A percentile compares a stretch with the other conserved stretches of the same genome.
Evolutionary conservation across 1,284 basidiomycete genomes (phyloP).

Genomic region (Cryptococcus deneoformans): DNA sequence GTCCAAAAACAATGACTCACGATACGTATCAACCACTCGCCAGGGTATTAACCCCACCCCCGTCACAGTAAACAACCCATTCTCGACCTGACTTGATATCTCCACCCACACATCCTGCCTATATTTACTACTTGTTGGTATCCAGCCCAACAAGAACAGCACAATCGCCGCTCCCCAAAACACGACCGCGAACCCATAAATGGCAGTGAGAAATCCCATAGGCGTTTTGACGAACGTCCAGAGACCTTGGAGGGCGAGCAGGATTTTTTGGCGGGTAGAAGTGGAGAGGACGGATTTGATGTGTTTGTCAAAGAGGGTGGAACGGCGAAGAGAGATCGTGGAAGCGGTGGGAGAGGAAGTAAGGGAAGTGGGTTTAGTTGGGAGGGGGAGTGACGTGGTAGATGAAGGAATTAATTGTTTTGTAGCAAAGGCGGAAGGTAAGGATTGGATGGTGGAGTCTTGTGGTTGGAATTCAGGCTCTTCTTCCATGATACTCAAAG

Average conservation of each 20-base stretch:
- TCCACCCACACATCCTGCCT: slow-evolving; percentile 54
- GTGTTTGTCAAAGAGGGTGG: slow-evolving; percentile 53
- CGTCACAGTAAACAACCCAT: slow-evolving; percentile 71
- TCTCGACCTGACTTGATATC: slow-evolving; percentile 67
- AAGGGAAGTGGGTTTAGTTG: slow-evolving; percentile 11
- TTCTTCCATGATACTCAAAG: slow-evolving; percentile 10
- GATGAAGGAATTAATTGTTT: neutral
- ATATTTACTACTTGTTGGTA: slow-evolving; percentile 35
- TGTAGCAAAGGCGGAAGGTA: neutral
- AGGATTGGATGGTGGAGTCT: too few relatives aligned
- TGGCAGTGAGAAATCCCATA: slow-evolving; percentile 63
- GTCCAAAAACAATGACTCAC: slow-evolving; percentile 50
- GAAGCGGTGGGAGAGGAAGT: slow-evolving; percentile 7
- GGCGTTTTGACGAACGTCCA: slow-evolving; percentile 81
- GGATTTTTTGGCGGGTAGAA: slow-evolving; percentile 60
- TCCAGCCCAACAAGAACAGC: slow-evolving; percentile 59
- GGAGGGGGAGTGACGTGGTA: slow-evolving; percentile 6
- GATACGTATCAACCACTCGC: slow-evolving; percentile 71
- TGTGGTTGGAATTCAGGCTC: neutral
- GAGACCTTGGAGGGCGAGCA: slow-evolving; percentile 64
- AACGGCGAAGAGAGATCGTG: neutral
- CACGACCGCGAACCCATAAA: slow-evolving; percentile 74
- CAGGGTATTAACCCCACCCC: slow-evolving; percentile 62
- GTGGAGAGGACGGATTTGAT: slow-evolving; percentile 66
- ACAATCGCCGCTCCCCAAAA: slow-evolving; percentile 86